These are phyloP conservation scores for Hypoxylon sp. DNA, from an alignment of 2,329 filamentous ascomycete species.

Conservation along the genomic window DNA sequence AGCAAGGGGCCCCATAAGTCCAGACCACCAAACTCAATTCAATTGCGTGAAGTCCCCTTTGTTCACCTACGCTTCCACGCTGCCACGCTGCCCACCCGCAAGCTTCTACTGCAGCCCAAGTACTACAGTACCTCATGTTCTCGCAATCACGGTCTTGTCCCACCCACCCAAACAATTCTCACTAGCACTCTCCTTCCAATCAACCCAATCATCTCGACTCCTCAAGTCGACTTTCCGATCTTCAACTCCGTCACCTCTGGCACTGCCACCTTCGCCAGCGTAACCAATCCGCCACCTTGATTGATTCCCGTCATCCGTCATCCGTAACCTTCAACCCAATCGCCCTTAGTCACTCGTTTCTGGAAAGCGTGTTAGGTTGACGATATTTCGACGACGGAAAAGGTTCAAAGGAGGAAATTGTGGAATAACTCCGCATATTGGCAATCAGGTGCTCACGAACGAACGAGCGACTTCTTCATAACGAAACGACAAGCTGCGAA, in stretches of 20 bases:
- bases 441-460: slow-evolving; percentile 15
- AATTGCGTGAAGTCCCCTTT: slow-evolving; percentile 26
- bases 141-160: slow-evolving; percentile 35
- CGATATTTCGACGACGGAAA: slow-evolving; percentile 20
- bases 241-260: slow-evolving; percentile 38
- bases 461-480: slow-evolving; percentile 20
- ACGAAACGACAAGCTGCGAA: slow-evolving; percentile 8
- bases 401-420: slow-evolving; percentile 15
- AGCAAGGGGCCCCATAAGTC: slow-evolving; percentile 25
- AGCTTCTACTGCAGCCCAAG: slow-evolving; percentile 8
- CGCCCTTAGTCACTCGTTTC: slow-evolving; percentile 49
- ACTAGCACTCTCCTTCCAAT: slow-evolving; percentile 33
- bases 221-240: slow-evolving; percentile 38
- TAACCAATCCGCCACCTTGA: slow-evolving; percentile 36
- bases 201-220: slow-evolving; percentile 29
- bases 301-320: slow-evolving; percentile 5
- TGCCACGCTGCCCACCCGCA: slow-evolving; percentile 23
- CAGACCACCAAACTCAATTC: slow-evolving; percentile 27
- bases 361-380: slow-evolving; percentile 41
- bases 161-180: slow-evolving; percentile 38
- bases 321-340: slow-evolving; percentile 9
- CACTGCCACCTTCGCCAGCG: slow-evolving; percentile 30
- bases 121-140: slow-evolving; percentile 13
- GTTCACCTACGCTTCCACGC: slow-evolving; percentile 16
- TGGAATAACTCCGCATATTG: slow-evolving; percentile 27